phyloP scores from a whole-genome alignment of 2,329 filamentous ascomycete genomes.

The Hortaea sp. region DNA sequence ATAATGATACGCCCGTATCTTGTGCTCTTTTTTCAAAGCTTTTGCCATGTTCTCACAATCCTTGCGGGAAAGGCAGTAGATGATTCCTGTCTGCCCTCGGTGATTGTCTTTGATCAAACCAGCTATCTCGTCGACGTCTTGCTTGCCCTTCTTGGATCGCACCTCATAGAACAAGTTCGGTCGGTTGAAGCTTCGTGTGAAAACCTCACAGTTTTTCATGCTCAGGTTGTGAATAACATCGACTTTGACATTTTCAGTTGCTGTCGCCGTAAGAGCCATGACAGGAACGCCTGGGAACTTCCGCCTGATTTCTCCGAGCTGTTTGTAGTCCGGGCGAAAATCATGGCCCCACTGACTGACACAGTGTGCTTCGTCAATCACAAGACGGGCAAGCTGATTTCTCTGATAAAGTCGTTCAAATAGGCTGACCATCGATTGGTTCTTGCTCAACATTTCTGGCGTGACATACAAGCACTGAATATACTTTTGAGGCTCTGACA shows the following conservation, averaged over 20 bases:
- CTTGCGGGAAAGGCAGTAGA: constrained; percentile 83
- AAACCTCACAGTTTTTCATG: constrained; percentile 67
- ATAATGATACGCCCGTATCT: constrained; percentile 71
- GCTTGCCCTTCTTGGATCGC: constrained; percentile 52
- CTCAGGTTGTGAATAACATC: constrained; percentile 88
- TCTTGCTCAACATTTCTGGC: constrained; percentile 92
- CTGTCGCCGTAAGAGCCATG: constrained; percentile 92
- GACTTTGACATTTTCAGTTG: constrained; percentile 81
- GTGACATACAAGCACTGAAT: constrained; percentile 90
- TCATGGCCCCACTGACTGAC: constrained; percentile 99
- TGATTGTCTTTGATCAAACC: constrained; percentile 63
- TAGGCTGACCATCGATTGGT: constrained; percentile 52
- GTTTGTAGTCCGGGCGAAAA: constrained; percentile 92
- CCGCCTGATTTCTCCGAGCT: constrained; percentile 61
- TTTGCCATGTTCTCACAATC: constrained; percentile 71
- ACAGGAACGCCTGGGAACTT: constrained; percentile 72
- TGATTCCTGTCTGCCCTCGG: constrained; percentile 66
- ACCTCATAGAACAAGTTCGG: constrained; percentile 90
- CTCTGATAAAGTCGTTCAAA: constrained; percentile 60
- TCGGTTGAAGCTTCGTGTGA: constrained; percentile 93
- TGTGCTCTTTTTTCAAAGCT: constrained; percentile 49
- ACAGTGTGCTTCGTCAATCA: constrained; percentile 98
- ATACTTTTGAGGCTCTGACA: constrained; percentile 58
- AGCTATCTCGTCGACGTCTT: constrained; percentile 46
- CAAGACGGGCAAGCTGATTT: constrained; percentile 71